Evolutionary conservation across 2,329 filamentous ascomycete genomes (phyloP), one percentile per base, ranked within the genome.

Genomic region (Aspergillus sp.): DNA sequence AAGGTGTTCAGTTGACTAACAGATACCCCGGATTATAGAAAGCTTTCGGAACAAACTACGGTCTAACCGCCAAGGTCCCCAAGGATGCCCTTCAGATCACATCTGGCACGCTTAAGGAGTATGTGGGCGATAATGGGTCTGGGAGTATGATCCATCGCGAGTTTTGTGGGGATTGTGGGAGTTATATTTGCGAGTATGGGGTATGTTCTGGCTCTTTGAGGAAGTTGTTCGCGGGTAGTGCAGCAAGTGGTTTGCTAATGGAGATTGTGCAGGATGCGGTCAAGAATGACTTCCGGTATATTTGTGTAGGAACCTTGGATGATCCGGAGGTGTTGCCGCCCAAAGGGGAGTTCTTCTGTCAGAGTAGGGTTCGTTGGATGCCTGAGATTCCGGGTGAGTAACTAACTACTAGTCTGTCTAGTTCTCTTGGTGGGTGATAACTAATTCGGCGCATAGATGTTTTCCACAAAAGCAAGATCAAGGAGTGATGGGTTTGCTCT

Each of bases 321-420:
- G 75, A 82, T 19, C 80, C 79, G 0, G 79, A 81, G 13, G 75
- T 71, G 54, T 68, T 85, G 9, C 79, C 81, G 5, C 82, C 82
- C 0, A 84, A 84, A 65, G 83, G 82, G 0, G 82, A 85, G 63
- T 85, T 85, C 72, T 85, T 84, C 64, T 84, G 81, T 68, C 82
- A 76, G 55, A 68, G 74, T 41, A 72, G 81, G 59, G 73, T 77
- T 5, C 70, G 65, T 1, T 85, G 83, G 83, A 84, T 84, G 80
- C 81, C 80, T 2, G 78, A 81, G 65, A 73, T 83, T 52, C 75
- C 75, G 41, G 73, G 80, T 81, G 65, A 64, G 78, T 68, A 43
- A n/a, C 8, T n/a, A 25, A 25, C 25, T 25, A 8, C 6, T 25
- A 10, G 3, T n/a, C 38, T 25, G 28, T 9, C 17, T n/a, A 32